Conservation (phyloP, 148 eudicot genomes). For the Dysphania ambrosioides region DNA sequence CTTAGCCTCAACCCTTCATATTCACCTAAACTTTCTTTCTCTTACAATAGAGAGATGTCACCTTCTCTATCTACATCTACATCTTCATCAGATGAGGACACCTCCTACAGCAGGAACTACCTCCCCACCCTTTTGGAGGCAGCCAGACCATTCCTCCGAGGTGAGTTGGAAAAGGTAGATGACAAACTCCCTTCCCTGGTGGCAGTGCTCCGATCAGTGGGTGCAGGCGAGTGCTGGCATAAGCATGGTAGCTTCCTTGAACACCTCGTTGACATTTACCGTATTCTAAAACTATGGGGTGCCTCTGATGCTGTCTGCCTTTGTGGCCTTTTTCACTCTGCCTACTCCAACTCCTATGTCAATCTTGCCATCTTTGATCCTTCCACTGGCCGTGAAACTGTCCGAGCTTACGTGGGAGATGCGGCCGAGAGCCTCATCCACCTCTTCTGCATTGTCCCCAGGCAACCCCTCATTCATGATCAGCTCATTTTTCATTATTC, state of each 20-base stretch:
- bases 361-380: slow-evolving; percentile 95
- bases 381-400: slow-evolving; percentile 64
- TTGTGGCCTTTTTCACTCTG: slow-evolving; percentile 92
- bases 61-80: no score
- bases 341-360: slow-evolving; percentile 96
- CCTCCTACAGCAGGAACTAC: not conserved
- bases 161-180: slow-evolving; percentile 55
- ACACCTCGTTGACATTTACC: slow-evolving; percentile 65
- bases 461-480: slow-evolving; percentile 76
- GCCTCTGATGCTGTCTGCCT: slow-evolving; percentile 60
- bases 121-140: slow-evolving; percentile 31
- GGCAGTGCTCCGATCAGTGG: slow-evolving; percentile 59
- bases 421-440: slow-evolving; percentile 69
- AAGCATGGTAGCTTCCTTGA: slow-evolving; percentile 90
- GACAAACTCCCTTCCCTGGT: slow-evolving; percentile 47
- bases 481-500: slow-evolving; percentile 56
- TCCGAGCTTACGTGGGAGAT: slow-evolving; percentile 57
- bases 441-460: slow-evolving; percentile 75
- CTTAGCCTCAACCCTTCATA: no score
- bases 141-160: slow-evolving; percentile 74
- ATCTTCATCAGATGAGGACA: not conserved
- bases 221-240: slow-evolving; percentile 99
- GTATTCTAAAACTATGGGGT: slow-evolving; percentile 66
- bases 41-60: slow-evolving; percentile 9
- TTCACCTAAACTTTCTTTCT: no score